Base-by-base conservation (phyloP, 768 basidiomycete genomes). In the Boletus barrowsii region DNA sequence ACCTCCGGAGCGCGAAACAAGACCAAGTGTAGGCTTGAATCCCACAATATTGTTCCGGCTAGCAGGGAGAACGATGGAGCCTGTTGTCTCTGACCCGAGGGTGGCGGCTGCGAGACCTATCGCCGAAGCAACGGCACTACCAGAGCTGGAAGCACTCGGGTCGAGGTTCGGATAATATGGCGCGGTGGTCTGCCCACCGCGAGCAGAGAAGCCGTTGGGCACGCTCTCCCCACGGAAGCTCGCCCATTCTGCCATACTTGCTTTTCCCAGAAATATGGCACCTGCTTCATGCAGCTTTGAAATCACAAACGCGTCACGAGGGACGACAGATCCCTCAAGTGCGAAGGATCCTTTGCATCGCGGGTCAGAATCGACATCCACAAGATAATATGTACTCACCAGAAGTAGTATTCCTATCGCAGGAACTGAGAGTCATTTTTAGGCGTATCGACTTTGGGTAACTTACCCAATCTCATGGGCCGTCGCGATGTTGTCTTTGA, bases 401-500 rank as follows among this genome's bases (percentile, higher is more conserved):
- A 80, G 64, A 39, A 78, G 68, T 10, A 73, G 84, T 56, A 78
- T 84, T 3, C 84, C 82, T 46, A 56, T 68, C 6, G 15, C 14
- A 18, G 32, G n/a, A n/a, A 22, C 32, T 32, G 5, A 52, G 32
- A 22, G 15, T 47, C 35, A 37, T 33, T 43, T 17, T 29, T 24
- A 49, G 41, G 30, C 9, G 0, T 22, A 26, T 47, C 26, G 17
- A 44, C 30, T 14, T 33, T 32, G 41, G 40, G 18, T 9, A 8
- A 29, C 61, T 54, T 47, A 71, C 64, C 70, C 67, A n/a, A 68
- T 56, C 30, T 58, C 51, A 53, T 58, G 47, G 15, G 48, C 32
- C 4, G 74, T 75, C 4, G 70, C 73, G 20, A 74, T 72, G 49
- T 75, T 74, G 42, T 74, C 83, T 68, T 86, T 84, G 37, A 85